A percentile compares a stretch with the other conserved stretches of the same genome.
phyloP scores from a whole-genome alignment of 805 yeast genomes.

The Helenozyma rhizophorensis region DNA sequence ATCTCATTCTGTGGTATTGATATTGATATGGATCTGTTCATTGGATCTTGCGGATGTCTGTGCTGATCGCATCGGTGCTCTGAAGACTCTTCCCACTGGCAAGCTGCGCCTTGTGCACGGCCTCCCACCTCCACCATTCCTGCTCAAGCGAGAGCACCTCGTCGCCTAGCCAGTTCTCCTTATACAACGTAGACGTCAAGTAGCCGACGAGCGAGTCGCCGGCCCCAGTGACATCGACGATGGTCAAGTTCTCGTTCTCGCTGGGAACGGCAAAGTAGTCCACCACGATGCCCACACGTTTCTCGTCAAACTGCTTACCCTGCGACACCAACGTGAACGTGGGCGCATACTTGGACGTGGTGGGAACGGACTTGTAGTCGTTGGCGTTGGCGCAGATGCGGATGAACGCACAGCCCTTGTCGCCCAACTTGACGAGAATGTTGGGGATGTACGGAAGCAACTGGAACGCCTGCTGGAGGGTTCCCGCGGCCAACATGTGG shows the following conservation, averaged over 20 bases:
- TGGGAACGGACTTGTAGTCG: conserved; percentile 31
- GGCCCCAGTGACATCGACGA: conserved; percentile 78
- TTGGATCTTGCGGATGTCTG: conserved; percentile 2
- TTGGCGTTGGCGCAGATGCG: conserved; percentile 30
- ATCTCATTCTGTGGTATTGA: too few relatives aligned
- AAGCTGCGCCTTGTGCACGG: conserved; percentile 32
- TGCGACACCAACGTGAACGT: conserved; percentile 17
- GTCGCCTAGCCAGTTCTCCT: conserved; percentile 22
- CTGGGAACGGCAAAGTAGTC: conserved; percentile 54
- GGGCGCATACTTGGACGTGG: conserved; percentile 26
- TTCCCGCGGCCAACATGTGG: conserved; percentile 36
- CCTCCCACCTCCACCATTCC: conserved; percentile 35
- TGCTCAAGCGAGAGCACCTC: conserved; percentile 25
- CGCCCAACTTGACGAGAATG: conserved; percentile 63
- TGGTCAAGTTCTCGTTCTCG: conserved; percentile 25
- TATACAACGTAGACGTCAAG: conserved; percentile 37
- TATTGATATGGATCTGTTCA: background rate
- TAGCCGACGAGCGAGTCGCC: conserved; percentile 80
- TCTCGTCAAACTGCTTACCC: conserved; percentile 15
- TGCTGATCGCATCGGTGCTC: conserved; percentile 8
- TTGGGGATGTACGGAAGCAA: conserved; percentile 71
- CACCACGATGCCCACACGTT: conserved; percentile 49
- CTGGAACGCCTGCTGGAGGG: conserved; percentile 63
- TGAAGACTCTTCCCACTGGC: conserved; percentile 31
- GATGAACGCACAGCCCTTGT: conserved; percentile 50